Base-by-base conservation (phyloP, 2,329 filamentous ascomycete species). In the Penicillium hordei region DNA sequence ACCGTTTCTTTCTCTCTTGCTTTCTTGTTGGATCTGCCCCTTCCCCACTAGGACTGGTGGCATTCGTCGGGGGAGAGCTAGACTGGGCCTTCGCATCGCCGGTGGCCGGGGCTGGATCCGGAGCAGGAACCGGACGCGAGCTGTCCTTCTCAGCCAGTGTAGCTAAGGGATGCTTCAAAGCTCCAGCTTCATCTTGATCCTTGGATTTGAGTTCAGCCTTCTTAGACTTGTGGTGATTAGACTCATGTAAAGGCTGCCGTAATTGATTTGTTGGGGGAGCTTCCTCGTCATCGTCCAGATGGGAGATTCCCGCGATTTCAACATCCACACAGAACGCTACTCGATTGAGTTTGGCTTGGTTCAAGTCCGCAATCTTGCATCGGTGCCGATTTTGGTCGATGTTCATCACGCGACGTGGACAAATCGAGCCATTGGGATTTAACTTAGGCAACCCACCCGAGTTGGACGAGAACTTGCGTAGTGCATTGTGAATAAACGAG, bases 261-360 rank as follows among this genome's bases (percentile, higher is more conserved):
- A 67, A 48, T 49, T 69, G 61, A 54, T 61, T 72, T 25, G 68
- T 65, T 61, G 71, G 77, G 55, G 68, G 68, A 51, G 73, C 75
- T n/a, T 81, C 76, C 17, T 78, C 76, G 10, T 82, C 74, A 17
- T 81, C 81, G 3, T 94, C 90, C 65, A 95, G 94, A 65, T 86
- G 87, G 25, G 93, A 91, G 70, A 91, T 87, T 0, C 92, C 91
- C 3, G 93, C 93, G 69, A 99, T 96, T 74, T 99, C 94, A 5
- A 99, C 93, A 70, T 99, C 94, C 3, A 99, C 94, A 66, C 91
- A 96, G 70, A 99, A 99, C 0, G 93, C 90, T 0, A 99, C 94
- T 52, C 92, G 86, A 53, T 91, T 85, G 59, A 99, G 76, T 72
- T 94, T 96, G 48, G 86, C 85, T 68, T 88, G 86, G 64, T 92